These are phyloP conservation scores for Leptographium procerum DNA, from an alignment of 2,329 filamentous ascomycete species.

Conservation along the genomic window DNA sequence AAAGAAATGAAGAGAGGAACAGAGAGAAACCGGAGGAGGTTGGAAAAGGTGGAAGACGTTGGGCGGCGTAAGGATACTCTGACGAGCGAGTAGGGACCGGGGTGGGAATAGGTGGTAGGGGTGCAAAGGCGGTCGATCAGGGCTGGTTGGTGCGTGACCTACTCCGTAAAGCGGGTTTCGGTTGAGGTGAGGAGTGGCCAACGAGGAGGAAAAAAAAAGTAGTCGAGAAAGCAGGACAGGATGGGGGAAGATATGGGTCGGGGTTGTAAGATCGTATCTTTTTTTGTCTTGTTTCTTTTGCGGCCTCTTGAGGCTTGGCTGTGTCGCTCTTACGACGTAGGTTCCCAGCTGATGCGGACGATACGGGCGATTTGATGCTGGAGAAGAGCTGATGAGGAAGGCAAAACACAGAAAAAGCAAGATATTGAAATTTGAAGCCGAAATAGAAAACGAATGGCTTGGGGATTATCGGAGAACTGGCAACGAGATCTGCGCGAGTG, in stretches of 20 bases:
- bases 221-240: background rate
- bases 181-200: background rate
- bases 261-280: background rate
- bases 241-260: background rate
- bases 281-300: background rate
- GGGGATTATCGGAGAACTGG: background rate
- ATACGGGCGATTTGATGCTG: background rate
- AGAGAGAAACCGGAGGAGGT: conserved; percentile 2
- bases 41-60: conserved; percentile 3
- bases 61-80: no score
- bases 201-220: background rate
- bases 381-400: background rate
- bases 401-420: background rate
- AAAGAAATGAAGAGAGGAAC: background rate
- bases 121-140: background rate
- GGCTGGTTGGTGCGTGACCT: background rate
- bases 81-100: background rate
- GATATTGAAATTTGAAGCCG: background rate
- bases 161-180: background rate
- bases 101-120: conserved; percentile 1
- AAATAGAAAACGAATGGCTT: background rate
- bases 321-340: background rate
- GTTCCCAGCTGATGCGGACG: background rate
- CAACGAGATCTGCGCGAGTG: background rate
- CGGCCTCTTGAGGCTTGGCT: background rate